Conservation (phyloP, 2,329 filamentous ascomycete species). For the Trichoderma afroharzianum region DNA sequence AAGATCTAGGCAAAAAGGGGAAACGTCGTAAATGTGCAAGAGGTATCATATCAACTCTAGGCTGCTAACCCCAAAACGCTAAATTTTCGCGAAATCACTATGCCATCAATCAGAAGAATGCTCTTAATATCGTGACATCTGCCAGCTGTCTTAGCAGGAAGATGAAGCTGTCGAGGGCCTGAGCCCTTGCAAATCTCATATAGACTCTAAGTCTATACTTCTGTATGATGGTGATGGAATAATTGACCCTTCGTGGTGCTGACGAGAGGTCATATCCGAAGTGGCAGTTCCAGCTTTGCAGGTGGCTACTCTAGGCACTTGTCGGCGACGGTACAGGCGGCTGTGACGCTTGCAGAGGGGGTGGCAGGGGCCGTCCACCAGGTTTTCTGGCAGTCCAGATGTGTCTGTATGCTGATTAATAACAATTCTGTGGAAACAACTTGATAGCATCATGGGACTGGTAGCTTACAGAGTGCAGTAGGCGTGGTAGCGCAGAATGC, state of each 20-base stretch:
- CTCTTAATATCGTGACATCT: neutral
- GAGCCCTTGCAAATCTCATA: neutral
- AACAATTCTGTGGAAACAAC: neutral
- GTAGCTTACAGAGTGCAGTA: constrained; percentile 73
- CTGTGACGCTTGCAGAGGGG: neutral
- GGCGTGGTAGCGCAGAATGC: constrained; percentile 62
- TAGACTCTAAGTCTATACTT: neutral
- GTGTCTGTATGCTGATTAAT: constrained; percentile 22
- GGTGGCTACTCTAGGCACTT: neutral
- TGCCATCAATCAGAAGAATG: neutral
- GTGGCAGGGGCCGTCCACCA: neutral
- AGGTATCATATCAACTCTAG: neutral
- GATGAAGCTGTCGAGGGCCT: neutral
- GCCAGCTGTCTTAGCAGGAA: neutral
- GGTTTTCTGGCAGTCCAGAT: constrained; percentile 25
- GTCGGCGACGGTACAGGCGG: neutral
- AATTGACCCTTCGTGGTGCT: neutral
- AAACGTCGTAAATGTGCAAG: neutral
- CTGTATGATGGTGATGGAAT: neutral
- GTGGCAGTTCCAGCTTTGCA: too few species aligned
- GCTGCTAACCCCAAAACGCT: neutral
- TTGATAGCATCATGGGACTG: neutral
- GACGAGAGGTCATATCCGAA: too few species aligned
- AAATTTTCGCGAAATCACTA: neutral
- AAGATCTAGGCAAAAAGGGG: neutral